phyloP scores from a whole-genome alignment of 2,329 filamentous ascomycete species.

The Cercospora sesami region DNA sequence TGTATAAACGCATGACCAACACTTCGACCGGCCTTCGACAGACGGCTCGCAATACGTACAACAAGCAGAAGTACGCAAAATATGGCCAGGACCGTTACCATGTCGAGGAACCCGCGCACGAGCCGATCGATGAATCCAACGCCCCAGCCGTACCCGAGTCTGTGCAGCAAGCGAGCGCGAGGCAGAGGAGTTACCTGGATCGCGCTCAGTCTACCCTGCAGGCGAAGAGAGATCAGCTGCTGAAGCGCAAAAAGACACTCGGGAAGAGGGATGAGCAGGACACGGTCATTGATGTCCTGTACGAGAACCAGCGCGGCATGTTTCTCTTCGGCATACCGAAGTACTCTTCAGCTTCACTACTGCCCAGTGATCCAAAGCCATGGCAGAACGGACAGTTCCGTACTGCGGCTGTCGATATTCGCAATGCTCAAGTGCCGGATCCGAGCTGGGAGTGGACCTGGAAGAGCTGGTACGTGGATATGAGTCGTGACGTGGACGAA shows the following conservation, averaged over 20 bases:
- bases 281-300: conserved; percentile 76
- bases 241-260: conserved; percentile 37
- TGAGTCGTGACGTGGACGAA: conserved; percentile 79
- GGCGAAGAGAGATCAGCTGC: conserved; percentile 33
- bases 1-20: conserved; percentile 34
- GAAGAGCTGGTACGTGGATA: conserved; percentile 71
- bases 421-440: conserved; percentile 88
- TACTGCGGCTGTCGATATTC: conserved; percentile 66
- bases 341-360: conserved; percentile 83
- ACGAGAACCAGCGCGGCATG: conserved; percentile 90
- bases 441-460: conserved; percentile 91
- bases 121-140: conserved; percentile 23
- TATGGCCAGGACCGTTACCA: conserved; percentile 39
- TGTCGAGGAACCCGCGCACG: conserved; percentile 18
- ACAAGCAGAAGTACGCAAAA: conserved; percentile 40
- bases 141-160: conserved; percentile 23
- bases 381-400: conserved; percentile 71
- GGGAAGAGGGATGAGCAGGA: conserved; percentile 41
- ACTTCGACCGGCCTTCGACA: conserved; percentile 33
- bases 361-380: conserved; percentile 78
- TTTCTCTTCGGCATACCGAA: conserved; percentile 86
- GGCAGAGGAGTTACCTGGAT: conserved; percentile 33
- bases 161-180: conserved; percentile 19
- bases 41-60: conserved; percentile 34
- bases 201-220: conserved; percentile 31